Evolutionary conservation across 2,329 filamentous ascomycete species (phyloP), one percentile per base, ranked within the genome.

Genomic region (Fusarium drepaniforme): DNA sequence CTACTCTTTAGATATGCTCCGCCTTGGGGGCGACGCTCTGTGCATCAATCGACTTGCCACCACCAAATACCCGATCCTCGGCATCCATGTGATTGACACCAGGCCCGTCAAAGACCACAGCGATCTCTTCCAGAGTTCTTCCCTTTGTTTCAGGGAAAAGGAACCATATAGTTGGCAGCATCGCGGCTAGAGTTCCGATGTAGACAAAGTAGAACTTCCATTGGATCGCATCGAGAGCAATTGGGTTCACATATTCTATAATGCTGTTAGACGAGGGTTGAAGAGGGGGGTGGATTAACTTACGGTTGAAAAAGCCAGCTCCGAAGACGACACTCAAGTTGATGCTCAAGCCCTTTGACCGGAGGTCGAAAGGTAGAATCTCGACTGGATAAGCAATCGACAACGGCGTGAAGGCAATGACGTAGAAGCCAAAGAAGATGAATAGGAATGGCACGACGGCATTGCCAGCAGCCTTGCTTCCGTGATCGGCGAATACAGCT

Each of bases 141-240:
- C 72, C 72, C 16, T 75, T 75, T 1, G 73, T 75, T 21, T 75
- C 73, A 0, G 72, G 72, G 15, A 74, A 75, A 6, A 67, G 30
- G 12, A 75, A 72, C 68, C 66, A 75, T 12, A 75, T 68, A 9
- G 64, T 59, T 0, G 30, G 49, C 2, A 69, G 28, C 30, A 70
- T 57, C 11, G 56, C 49, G 1, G 69, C 16, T 11, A 75, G 58
- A 1, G 61, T 61, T 5, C 44, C 72, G 3, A 74, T 63, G 44
- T 75, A 75, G 15, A 75, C 72, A 8, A 67, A 51, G 46, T 75
- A 75, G 15, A 63, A 75, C 35, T 62, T 72, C 73, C 73, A 75
- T 13, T 53, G 38, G 1, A 75, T 70, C 8, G 28, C 63, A 6
- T 72, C 68, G 11, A 75, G 66, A 0, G 69, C 69, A n/a, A 75